Base-by-base conservation (phyloP, 1,284 basidiomycete species). In the Phylloboletellus chloephorus region DNA sequence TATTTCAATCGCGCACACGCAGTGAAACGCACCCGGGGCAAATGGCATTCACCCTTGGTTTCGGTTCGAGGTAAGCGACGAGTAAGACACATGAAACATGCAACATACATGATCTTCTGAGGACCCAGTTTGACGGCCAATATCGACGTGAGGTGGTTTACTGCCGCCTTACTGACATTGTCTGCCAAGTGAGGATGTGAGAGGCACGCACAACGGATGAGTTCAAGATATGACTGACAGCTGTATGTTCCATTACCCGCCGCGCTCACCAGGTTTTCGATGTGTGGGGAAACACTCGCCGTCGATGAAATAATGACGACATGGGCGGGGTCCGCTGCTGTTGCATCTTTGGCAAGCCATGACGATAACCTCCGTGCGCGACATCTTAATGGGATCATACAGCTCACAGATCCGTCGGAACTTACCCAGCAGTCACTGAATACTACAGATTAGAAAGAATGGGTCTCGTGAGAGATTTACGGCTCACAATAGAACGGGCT, bases 301-400 rank as follows among this genome's bases (percentile, higher is more conserved):
- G 77, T 72, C 0, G 87, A 90, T 2, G 89, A 88, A 52, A 93
- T 84, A 57, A 88, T 89, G 62, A 91, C 79, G 10, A 91, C 80
- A 19, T 80, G 75, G 1, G 72, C 82, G 2, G 88, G 88, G 54
- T 90, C 81, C 25, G 64, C 53, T 19, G 78, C 74, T 12, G 71
- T 78, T 0, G 85, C 71, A 47, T 78, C 82, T 54, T 88, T 86
- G 21, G 67, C 68, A 0, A 91, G 73, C 72, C 39, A 89, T 54
- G n/a, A 74, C 74, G 52, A 41, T 35, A 52, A 21, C 31, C 49
- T 51, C 26, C 34, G 37, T 15, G 13, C 17, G 23, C 5, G 7
- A 23, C 13, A 12, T 22, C 13, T 54, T 32, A 41, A 34, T 38
- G 5, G 7, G n/a, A 22, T 16, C 9, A 16, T 2, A 23, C 2